Conservation (phyloP, 148 eudicot genomes). For the Fagopyrum esculentum region DNA sequence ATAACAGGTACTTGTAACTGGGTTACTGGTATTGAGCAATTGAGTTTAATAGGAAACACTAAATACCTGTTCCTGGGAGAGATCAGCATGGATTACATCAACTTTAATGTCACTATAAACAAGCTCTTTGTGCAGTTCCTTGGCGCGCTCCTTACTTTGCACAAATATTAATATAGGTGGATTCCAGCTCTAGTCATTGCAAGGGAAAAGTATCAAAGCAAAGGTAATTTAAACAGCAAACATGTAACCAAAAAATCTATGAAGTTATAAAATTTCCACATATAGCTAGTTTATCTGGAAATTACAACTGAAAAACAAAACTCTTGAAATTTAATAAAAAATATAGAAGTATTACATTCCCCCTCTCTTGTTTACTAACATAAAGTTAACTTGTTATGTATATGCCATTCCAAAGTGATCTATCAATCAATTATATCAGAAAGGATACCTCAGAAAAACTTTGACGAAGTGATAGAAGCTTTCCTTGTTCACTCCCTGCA, state of each 20-base stretch:
- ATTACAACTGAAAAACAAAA: too few species aligned
- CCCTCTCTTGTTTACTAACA: too few species aligned
- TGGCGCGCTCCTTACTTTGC: conserved; percentile 80
- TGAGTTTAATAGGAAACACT: not conserved
- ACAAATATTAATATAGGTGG: conserved; percentile 92
- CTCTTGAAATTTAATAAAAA: too few species aligned
- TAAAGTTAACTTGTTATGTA: not conserved
- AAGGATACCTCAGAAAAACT: conserved; percentile 78
- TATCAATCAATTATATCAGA: not conserved
- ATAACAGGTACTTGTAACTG: not conserved
- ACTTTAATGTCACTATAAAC: conserved; percentile 60
- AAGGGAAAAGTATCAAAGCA: not conserved
- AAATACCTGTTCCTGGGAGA: conserved; percentile 62
- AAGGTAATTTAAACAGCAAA: not conserved
- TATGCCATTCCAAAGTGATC: not conserved
- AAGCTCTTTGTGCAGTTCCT: conserved; percentile 72
- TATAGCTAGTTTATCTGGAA: not conserved
- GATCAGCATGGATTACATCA: conserved; percentile 83
- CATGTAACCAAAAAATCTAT: not conserved
- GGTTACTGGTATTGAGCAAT: not conserved
- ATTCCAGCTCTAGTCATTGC: conserved; percentile 58
- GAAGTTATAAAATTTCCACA: too few species aligned
- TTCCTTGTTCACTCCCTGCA: conserved; percentile 95
- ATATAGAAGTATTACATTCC: too few species aligned
- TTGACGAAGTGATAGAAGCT: conserved; percentile 85